Evolutionary conservation across 208 protist genomes (phyloP).

Genomic region (Trypanosoma theileri): DNA sequence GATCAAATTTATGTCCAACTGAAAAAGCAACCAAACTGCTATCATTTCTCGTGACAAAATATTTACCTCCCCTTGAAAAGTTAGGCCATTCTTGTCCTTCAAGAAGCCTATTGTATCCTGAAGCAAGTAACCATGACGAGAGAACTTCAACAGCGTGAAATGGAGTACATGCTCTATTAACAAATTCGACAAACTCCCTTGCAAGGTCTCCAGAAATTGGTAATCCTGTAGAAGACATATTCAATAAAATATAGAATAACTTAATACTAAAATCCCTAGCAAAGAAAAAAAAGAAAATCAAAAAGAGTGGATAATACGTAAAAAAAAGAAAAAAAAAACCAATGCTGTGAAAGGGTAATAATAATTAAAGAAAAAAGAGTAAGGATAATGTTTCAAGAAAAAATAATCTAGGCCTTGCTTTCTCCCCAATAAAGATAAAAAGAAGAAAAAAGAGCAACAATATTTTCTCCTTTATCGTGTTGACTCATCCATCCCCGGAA

Average conservation of each 20-base stretch:
- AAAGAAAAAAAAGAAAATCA: neutral
- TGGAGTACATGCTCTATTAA: conserved; percentile 67
- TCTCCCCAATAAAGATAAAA: too few relatives aligned
- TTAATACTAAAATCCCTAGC: neutral
- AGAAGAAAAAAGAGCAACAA: too few relatives aligned
- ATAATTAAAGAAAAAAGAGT: too few relatives aligned
- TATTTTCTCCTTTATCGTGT: too few relatives aligned
- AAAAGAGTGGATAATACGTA: too few relatives aligned
- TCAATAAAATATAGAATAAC: neutral
- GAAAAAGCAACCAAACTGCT: conserved; percentile 95
- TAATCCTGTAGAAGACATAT: neutral
- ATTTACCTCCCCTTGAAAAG: conserved; percentile 84
- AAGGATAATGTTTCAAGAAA: too few relatives aligned
- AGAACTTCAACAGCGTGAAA: conserved; percentile 78
- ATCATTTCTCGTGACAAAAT: conserved; percentile 97
- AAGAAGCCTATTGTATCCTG: conserved; percentile 60
- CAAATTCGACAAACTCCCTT: conserved; percentile 65
- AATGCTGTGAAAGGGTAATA: too few relatives aligned
- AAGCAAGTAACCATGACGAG: conserved; percentile 37
- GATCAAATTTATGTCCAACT: conserved; percentile 91
- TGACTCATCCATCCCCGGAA: too few relatives aligned
- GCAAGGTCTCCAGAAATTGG: conserved; percentile 21
- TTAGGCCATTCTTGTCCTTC: conserved; percentile 64
- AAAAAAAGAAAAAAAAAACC: too few relatives aligned
- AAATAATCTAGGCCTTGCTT: too few relatives aligned